Base-by-base conservation (phyloP, 139 green algal genomes). In the Chlorella sp. region DNA sequence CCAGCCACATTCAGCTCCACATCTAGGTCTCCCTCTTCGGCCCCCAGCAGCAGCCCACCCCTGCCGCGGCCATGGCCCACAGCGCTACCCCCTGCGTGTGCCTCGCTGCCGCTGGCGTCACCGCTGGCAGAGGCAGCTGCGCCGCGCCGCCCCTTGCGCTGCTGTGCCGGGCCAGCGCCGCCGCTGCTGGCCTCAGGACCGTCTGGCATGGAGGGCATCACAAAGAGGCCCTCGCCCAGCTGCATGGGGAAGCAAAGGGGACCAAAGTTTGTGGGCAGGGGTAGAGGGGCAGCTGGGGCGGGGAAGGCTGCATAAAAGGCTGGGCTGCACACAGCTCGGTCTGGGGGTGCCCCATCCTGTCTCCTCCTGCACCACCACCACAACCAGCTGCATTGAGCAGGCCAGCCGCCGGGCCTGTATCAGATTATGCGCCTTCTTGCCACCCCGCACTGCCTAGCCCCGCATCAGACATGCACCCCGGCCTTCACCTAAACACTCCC, bases 151-250 rank as follows among this genome's bases (percentile, higher is more conserved):
- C 68, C 75, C 77, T 83, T 83, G 19, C 57, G 19, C 60, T 78
- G 40, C 30, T 24, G 18, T 16, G 34, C 40, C n/a, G 30, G 37
- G 36, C 39, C 77, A 37, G 30, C 69, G 68, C 30, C 71, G 60
- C 64, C 66, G 68, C 34, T 76, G 22, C 30, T 53, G 16, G 42
- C 40, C 16, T 75, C 85, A 15, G 24, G 32, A 19, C 48, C 42
- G 21, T 75, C 85, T 2, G 61, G 82, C 75, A 95, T 81, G n/a
- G 87, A 88, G 26, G 93, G 94, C 91, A 95, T 92, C 30, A 96
- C 39, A 39, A 96, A 92, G 21, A 95, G 39, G 75, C 93, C 94
- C 48, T 95, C 94, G 21, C 37, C 30, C 32, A 94, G 5, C 85
- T 91, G 68, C 36, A 79, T 24, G 76, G 18, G 12, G 39, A 48